phyloP scores from a whole-genome alignment of 2,329 filamentous ascomycete genomes.

The Sclerotinia glacialis region DNA sequence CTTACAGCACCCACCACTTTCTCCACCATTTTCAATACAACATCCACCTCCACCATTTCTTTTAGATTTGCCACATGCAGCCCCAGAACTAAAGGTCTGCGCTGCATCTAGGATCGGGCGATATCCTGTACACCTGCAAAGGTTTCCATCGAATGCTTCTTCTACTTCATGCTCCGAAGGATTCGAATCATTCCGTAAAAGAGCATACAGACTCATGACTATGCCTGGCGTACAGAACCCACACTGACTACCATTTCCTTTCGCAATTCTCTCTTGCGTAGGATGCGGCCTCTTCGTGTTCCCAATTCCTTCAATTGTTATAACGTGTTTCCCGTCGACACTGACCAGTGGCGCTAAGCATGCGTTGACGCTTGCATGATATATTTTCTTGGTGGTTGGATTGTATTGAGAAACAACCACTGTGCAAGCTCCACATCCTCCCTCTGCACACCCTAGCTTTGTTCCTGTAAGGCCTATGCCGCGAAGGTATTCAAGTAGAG shows the following conservation, averaged over 20 bases:
- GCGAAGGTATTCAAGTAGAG: conserved; percentile 86
- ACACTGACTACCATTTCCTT: conserved; percentile 88
- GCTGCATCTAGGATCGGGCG: conserved; percentile 91
- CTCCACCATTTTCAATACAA: conserved; percentile 63
- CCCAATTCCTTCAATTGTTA: conserved; percentile 95
- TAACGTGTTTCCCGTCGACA: conserved; percentile 95
- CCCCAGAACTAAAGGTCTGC: conserved; percentile 69
- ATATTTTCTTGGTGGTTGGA: conserved; percentile 78
- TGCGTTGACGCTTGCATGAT: conserved; percentile 95
- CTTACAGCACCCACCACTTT: conserved; percentile 67
- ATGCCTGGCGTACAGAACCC: conserved; percentile 95
- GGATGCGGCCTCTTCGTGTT: conserved; percentile 84
- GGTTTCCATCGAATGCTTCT: conserved; percentile 94
- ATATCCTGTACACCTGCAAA: conserved; percentile 94
- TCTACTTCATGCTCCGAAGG: conserved; percentile 83
- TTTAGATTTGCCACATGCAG: conserved; percentile 50
- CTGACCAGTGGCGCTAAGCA: conserved; percentile 90
- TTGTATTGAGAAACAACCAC: conserved; percentile 94
- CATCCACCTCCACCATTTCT: conserved; percentile 57
- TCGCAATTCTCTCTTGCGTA: conserved; percentile 84
- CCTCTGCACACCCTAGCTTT: conserved; percentile 94
- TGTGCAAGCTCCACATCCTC: conserved; percentile 93
- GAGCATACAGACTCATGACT: conserved; percentile 94
- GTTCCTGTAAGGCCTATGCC: conserved; percentile 93
- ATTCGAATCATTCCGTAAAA: conserved; percentile 77